Evolutionary conservation across 352 stramenopile species (phyloP).

Genomic region (Elongisporangium senticosum): DNA sequence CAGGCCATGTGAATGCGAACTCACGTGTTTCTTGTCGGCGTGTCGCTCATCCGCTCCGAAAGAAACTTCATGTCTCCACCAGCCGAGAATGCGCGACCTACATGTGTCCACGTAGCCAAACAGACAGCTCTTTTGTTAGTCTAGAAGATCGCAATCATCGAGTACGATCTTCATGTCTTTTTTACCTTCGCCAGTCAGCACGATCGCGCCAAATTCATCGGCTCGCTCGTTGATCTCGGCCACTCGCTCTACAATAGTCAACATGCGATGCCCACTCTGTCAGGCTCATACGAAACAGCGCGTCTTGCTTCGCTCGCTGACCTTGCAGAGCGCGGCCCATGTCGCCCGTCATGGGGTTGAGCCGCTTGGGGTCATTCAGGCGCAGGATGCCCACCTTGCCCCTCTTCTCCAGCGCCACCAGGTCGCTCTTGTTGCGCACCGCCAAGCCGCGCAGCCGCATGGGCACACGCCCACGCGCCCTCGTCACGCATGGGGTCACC

Average conservation of each 20-base stretch:
- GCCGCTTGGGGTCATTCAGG: constrained; percentile 73
- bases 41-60: constrained; percentile 43
- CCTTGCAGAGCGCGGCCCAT: constrained; percentile 68
- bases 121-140: too few species aligned
- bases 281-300: background rate
- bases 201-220: constrained; percentile 57
- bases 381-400: constrained; percentile 41
- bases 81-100: constrained; percentile 75
- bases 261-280: background rate
- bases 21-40: constrained; percentile 69
- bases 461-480: background rate
- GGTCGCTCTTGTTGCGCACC: constrained; percentile 20
- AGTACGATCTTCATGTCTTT: constrained; percentile 1
- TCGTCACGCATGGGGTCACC: too few species aligned
- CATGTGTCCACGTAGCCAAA: background rate
- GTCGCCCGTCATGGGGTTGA: constrained; percentile 84
- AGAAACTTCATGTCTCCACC: constrained; percentile 85
- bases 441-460: background rate
- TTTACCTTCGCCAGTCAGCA: constrained; percentile 69
- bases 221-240: constrained; percentile 40
- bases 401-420: constrained; percentile 47
- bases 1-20: background rate
- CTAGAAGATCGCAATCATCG: too few species aligned
- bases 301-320: constrained; percentile 6
- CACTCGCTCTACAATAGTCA: constrained; percentile 21